Conservation (phyloP, 495 filamentous ascomycete species). For the Talaromyces proteolyticus region DNA sequence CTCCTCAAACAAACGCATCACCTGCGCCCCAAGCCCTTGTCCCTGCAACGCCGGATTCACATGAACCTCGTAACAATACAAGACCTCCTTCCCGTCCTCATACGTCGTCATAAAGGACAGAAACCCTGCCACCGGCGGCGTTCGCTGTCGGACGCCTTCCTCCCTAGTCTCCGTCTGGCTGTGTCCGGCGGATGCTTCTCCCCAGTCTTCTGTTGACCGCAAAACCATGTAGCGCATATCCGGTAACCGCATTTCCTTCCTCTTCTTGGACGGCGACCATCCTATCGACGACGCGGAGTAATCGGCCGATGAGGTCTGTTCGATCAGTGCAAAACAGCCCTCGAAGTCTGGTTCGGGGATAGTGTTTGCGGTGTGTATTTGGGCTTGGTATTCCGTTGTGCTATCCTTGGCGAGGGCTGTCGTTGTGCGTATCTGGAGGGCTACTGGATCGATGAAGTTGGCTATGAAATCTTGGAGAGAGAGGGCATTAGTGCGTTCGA, state of each 20-base stretch:
- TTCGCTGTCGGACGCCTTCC: not conserved
- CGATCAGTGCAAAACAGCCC: constrained; percentile 66
- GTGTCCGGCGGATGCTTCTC: no score
- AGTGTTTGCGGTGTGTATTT: constrained; percentile 37
- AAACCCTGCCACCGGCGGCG: constrained; percentile 50
- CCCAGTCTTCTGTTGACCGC: constrained; percentile 15
- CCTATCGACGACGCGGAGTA: constrained; percentile 60
- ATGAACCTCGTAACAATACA: constrained; percentile 91
- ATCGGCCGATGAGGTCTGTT: constrained; percentile 57
- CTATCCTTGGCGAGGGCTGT: not conserved
- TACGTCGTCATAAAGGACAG: constrained; percentile 78
- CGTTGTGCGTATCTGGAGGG: constrained; percentile 7
- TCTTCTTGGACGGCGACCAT: constrained; percentile 68
- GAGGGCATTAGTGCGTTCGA: constrained; percentile 38
- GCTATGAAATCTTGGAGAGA: constrained; percentile 25
- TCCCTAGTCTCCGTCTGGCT: not conserved
- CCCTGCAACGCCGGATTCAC: constrained; percentile 49
- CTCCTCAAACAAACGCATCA: constrained; percentile 37
- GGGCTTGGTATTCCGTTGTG: constrained; percentile 3
- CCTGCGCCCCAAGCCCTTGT: constrained; percentile 28
- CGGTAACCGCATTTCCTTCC: constrained; percentile 66
- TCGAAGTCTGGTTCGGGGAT: constrained; percentile 49
- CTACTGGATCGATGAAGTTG: constrained; percentile 18
- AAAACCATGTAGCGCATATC: constrained; percentile 65
- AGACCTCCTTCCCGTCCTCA: constrained; percentile 65